Base-by-base conservation (phyloP, 2,329 filamentous ascomycete genomes). In the Neonectria neomacrospora region DNA sequence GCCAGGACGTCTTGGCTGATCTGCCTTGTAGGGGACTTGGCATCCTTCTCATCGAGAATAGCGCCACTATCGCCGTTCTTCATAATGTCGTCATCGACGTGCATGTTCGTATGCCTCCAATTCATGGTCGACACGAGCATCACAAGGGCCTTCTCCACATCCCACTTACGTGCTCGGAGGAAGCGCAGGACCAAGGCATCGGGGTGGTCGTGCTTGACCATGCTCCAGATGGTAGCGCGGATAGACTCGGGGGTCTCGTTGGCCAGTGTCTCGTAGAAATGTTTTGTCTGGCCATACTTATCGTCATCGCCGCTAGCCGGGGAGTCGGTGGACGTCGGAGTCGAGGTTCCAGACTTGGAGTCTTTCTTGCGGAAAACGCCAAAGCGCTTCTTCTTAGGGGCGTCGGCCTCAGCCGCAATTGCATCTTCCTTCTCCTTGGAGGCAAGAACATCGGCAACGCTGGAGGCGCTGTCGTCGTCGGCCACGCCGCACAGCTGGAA, bases 151-250 rank as follows among this genome's bases (percentile, higher is more conserved):
- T 78, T 78, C 1, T 74, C 68, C 5, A 81, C 74, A 63, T 82
- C 73, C 75, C 80, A 81, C 65, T 80, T 78, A 53, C 78, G 76
- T 10, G 78, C 78, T 32, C 79, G 73, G 22, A 79, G 74, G 61
- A 80, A 81, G 3, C 80, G 79, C n/a, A 82, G 71, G 0, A 77
- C 68, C 1, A 77, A 61, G 0, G 77, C 91, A 79, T 99, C 96
- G 0, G 96, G 96, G 75, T 98, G 89, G 75, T 99, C 96, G 73
- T 96, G 91, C 82, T 98, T 99, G 62, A 95, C 88, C 93, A 97
- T 97, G 69, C 82, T 86, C 96, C 96, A 98, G 75, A 98, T 91
- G 0, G 94, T 90, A 16, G 85, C 83, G 55, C 94, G 88, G 68
- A 99, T 88, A 45, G 91, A 85, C 73, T 96, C 93, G 0, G 95